Percentiles rank a stretch among this genome's conserved stretches.
phyloP scores from a whole-genome alignment of 768 basidiomycete species.

The Goffeauzyma gilvescens region DNA sequence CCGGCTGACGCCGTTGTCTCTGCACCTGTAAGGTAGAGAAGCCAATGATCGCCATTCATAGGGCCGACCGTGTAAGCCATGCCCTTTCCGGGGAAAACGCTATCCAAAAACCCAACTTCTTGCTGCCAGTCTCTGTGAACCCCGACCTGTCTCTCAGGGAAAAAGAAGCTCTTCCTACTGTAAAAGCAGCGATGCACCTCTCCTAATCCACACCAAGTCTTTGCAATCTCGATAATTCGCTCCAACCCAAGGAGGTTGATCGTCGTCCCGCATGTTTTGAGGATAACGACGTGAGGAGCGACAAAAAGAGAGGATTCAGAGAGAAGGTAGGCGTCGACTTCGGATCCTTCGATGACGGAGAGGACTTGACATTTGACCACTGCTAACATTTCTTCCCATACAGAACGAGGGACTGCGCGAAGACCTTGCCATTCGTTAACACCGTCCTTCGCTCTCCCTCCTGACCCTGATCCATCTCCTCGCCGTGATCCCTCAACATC shows the following conservation, averaged over 20 bases:
- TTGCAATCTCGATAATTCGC: constrained; percentile 80
- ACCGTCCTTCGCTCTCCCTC: constrained; percentile 32
- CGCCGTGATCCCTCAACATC: neutral
- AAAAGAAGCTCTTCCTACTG: constrained; percentile 97
- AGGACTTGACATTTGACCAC: constrained; percentile 93
- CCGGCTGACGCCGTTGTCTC: too few species aligned
- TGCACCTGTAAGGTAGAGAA: constrained; percentile 91
- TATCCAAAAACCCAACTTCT: constrained; percentile 80
- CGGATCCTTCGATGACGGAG: constrained; percentile 67
- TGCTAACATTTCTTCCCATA: constrained; percentile 95
- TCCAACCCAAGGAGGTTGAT: constrained; percentile 89
- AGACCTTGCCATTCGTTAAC: constrained; percentile 46
- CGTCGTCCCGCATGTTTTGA: constrained; percentile 98
- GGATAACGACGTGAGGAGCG: constrained; percentile 80
- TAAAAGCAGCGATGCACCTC: constrained; percentile 54
- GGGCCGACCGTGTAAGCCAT: constrained; percentile 93
- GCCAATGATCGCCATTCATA: constrained; percentile 96
- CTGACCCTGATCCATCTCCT: constrained; percentile 17
- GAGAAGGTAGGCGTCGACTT: constrained; percentile 79
- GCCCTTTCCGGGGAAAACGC: constrained; percentile 59
- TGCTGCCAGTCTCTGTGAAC: constrained; percentile 86
- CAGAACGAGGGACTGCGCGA: constrained; percentile 47
- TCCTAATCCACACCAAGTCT: constrained; percentile 32
- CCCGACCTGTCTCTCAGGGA: constrained; percentile 81
- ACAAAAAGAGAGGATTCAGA: constrained; percentile 97